Base-by-base conservation (phyloP, 768 basidiomycete genomes). In the Collybia sp. region DNA sequence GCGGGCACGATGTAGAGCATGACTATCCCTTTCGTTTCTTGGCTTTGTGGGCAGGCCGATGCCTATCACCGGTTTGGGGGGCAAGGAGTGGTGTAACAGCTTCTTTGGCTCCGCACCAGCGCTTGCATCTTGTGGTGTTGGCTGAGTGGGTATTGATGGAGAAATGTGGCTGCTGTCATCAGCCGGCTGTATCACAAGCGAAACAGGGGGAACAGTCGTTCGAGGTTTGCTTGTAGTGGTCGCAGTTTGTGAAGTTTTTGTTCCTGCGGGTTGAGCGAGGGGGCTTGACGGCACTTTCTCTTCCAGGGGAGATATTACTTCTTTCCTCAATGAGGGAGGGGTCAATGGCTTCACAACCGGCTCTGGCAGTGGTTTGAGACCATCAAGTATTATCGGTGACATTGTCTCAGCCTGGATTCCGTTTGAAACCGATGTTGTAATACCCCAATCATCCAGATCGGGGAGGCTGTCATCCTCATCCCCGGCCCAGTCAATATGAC, bases 401-500 rank as follows among this genome's bases (percentile, higher is more conserved):
- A 86, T 84, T 45, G 69, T 64, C 38, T 73, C 72, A 38, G 61
- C 56, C 58, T 59, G 62, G 50, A 53, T 63, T 37, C 47, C 47
- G 4, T 56, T 25, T 16, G 52, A 47, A 37, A 65, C 62, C 15
- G 62, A 64, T 13, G 80, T 70, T 15, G 72, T 72, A 38, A 89
- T 77, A 15, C 83, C 88, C 90, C 90, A 93, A 58, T 93, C 90
- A 58, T 92, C 80, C 19, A 93, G 71, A 63, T 89, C 87, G 5
- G 90, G 89, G 2, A 93, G 69, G 50, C 77, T 82, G 56, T 85
- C 84, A 51, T 92, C 88, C 46, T 93, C 89, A 53, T 91, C 88
- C 31, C 84, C 85, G 35, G 90, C 90, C 90, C 90, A 93, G 63
- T 92, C 88, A 47, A 91, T 85, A 52, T 91, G 88, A 47, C 81